Evolutionary conservation across 108 stramenopile genomes (phyloP), one percentile per base, ranked within the genome.

Genomic region (Nitzschia sp.): DNA sequence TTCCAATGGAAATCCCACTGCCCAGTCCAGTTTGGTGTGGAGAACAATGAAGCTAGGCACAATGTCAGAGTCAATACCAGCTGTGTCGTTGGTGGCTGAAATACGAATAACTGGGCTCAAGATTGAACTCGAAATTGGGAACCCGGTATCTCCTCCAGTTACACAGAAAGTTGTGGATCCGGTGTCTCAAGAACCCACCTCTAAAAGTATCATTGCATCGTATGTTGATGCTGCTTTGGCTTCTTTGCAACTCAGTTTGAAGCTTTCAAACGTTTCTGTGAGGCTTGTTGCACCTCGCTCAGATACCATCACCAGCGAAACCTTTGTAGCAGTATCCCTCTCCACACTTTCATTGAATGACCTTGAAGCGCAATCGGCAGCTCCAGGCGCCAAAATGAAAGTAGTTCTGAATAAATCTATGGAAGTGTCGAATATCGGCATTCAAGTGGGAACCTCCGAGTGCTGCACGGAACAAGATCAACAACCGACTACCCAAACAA

Each of bases 201-300:
- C 76, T 11, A 70, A 71, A 43, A 64, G 70, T 22, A 65, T 69
- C 25, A 63, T 82, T 51, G 77, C 72, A 7, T 77, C 79, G 10
- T 87, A 87, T 55, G 41, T 87, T 2, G 80, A 87, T 41, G 80
- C 86, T 9, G 83, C 76, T 3, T 48, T 82, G 53, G 54, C 77
- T 6, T 81, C 86, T 11, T 46, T 87, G n/a, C 64, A 63, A 50
- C 54, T 86, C 42, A 76, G 54, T 24, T 54, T 86, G 15, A 59
- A 78, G 41, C 20, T 86, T 8, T 70, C 65, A 7, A 57, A 81
- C 24, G 54, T 79, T 42, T 21, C 63, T 38, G 25, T 81, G n/a
- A 74, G 67, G 56, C 21, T 83, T 8, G 50, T 42, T 39, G 29
- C 29, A 1, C 29, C 29, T 8, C n/a, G 57, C 6, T 41, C 57